Base-by-base conservation (phyloP, 495 filamentous ascomycete genomes). In the Neurospora sp. region DNA sequence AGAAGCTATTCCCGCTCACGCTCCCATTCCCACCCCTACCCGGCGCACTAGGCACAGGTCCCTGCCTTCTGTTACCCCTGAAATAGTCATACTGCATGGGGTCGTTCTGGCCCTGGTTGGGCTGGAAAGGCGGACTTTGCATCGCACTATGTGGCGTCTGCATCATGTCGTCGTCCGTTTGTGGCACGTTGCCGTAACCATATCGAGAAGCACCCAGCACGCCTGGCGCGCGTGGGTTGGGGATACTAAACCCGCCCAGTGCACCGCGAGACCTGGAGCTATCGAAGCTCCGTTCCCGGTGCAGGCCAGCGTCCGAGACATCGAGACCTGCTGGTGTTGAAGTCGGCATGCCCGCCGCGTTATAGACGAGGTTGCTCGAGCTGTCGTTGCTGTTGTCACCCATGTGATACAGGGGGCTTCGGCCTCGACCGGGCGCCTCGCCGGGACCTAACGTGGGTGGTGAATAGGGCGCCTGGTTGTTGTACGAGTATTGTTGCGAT, bases 141-240 rank as follows among this genome's bases (percentile, higher is more conserved):
- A 66, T 66, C 15, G 54, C 54, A 17, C 3, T 66, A 15, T 66
- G 79, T 71, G 77, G 78, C 78, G 73, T 80, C 40, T 78, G 78
- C 73, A 81, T 75, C 28, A 78, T 78, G 28, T 82, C 82, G 10
- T 80, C 77, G 9, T 85, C 83, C 0, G 76, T 75, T 73, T 89
- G 87, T 8, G 87, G 85, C 40, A 89, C 72, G 21, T 81, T 81
- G 13, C 85, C 85, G 74, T 89, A 89, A 9, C 87, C 87, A 45
- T 82, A 77, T 17, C 86, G 85, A 10, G 86, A 86, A 38, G 85
- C 85, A 39, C 86, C 86, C 15, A 87, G 76, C 78, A 84, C 84
- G 34, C 81, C 82, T 21, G 78, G 79, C 38, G 81, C 70, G 39
- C 79, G 79, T 17, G 82, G 73, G 78, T 70, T 77, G 39, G 37